phyloP scores from a whole-genome alignment of 2,329 filamentous ascomycete species.

The Hypomyces rosellus region DNA sequence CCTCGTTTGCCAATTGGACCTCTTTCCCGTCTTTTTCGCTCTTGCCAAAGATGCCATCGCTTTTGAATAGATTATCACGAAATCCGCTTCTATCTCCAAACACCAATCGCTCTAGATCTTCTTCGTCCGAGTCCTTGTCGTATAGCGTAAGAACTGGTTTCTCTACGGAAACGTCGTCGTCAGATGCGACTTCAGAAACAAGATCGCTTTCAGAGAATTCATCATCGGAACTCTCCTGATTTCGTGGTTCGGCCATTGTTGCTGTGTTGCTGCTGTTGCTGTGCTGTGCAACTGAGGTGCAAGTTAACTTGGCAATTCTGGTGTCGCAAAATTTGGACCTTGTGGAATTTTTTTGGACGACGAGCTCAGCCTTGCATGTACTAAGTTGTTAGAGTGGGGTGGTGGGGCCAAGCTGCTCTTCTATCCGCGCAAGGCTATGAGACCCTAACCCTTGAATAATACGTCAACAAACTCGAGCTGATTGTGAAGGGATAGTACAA shows the following conservation, averaged over 20 bases:
- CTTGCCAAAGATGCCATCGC: constrained; percentile 34
- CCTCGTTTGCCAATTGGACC: constrained; percentile 34
- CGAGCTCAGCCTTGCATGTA: constrained; percentile 24
- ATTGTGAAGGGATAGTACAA: background rate
- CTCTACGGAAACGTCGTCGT: constrained; percentile 15
- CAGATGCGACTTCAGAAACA: constrained; percentile 23
- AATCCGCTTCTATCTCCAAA: constrained; percentile 86
- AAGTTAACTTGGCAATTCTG: background rate
- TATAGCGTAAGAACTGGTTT: constrained; percentile 21
- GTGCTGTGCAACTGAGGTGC: background rate
- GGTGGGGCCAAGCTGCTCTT: constrained; percentile 3
- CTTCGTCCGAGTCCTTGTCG: constrained; percentile 76
- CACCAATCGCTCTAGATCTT: constrained; percentile 79
- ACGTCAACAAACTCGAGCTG: background rate
- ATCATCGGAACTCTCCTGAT: constrained; percentile 22
- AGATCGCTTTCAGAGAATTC: constrained; percentile 25
- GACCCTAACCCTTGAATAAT: constrained; percentile 13
- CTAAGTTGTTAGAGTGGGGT: constrained; percentile 8
- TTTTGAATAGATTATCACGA: constrained; percentile 61
- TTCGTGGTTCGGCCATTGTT: constrained; percentile 27
- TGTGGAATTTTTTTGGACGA: constrained; percentile 26
- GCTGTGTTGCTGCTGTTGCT: constrained; percentile 2
- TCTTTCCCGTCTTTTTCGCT: constrained; percentile 29
- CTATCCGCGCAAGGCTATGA: constrained; percentile 15
- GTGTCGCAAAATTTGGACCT: constrained; percentile 16